Percentiles rank a stretch among this genome's conserved stretches.
These are phyloP conservation scores for Fusarium praegraminearum DNA, from an alignment of 2,329 filamentous ascomycete species.

Conservation along the genomic window DNA sequence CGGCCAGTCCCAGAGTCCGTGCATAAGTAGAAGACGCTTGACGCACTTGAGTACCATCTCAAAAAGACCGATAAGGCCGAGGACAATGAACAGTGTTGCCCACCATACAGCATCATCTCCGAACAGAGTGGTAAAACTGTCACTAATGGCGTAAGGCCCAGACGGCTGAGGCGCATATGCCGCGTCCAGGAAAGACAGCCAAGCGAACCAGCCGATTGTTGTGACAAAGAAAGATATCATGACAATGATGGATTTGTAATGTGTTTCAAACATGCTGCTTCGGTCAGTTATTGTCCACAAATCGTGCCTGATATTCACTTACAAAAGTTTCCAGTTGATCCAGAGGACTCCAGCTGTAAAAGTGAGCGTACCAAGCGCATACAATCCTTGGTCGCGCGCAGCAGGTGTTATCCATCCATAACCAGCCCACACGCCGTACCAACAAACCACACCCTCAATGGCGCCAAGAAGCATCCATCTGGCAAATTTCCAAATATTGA, in stretches of 20 bases:
- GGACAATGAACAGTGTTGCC: conserved; percentile 73
- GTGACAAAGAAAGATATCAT: conserved; percentile 69
- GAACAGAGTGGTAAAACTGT: conserved; percentile 74
- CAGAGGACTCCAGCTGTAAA: conserved; percentile 78
- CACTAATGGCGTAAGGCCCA: conserved; percentile 73
- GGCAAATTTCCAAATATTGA: conserved; percentile 80
- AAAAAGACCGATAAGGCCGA: conserved; percentile 70
- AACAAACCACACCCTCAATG: conserved; percentile 78
- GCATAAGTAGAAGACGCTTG: conserved; percentile 60
- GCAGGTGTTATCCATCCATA: conserved; percentile 61
- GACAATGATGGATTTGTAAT: conserved; percentile 77
- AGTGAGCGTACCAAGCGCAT: conserved; percentile 77
- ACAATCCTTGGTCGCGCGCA: conserved; percentile 75
- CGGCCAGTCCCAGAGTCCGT: conserved; percentile 62
- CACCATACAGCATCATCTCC: conserved; percentile 81
- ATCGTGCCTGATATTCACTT: conserved; percentile 51
- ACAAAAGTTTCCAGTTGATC: conserved; percentile 83
- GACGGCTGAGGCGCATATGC: conserved; percentile 66
- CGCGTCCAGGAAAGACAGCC: conserved; percentile 78
- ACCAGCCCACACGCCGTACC: conserved; percentile 71
- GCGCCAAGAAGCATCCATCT: conserved; percentile 83
- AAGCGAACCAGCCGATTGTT: conserved; percentile 74
- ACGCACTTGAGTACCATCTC: conserved; percentile 71
- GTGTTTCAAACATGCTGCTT: conserved; percentile 75
- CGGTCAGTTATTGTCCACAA: conserved; percentile 37